A percentile compares a stretch with the other conserved stretches of the same genome.
phyloP scores from a whole-genome alignment of 2,329 filamentous ascomycete species.

The Fusarium nodosum region DNA sequence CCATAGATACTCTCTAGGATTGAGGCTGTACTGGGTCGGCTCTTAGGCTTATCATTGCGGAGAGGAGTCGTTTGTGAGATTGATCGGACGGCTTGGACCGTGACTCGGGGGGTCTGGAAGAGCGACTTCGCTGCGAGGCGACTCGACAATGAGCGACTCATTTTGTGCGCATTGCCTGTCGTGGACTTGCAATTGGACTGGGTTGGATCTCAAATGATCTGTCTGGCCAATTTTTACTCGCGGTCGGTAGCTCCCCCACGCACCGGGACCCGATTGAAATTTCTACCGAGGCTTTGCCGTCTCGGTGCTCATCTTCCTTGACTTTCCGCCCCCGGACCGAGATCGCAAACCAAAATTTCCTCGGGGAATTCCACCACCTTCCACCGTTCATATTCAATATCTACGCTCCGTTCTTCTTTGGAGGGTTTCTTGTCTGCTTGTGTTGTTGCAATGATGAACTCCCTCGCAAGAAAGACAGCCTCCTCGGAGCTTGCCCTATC shows the following conservation, averaged over 20 bases:
- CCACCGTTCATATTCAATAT: constrained; percentile 45
- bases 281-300: constrained; percentile 55
- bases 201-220: constrained; percentile 31
- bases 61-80: constrained; percentile 58
- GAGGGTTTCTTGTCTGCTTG: constrained; percentile 47
- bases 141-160: constrained; percentile 61
- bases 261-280: constrained; percentile 10
- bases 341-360: constrained; percentile 58
- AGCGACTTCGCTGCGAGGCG: constrained; percentile 60
- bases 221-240: constrained; percentile 48
- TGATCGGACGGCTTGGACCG: constrained; percentile 49
- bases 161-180: constrained; percentile 54
- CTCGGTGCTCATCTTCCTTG: constrained; percentile 52
- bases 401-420: constrained; percentile 50
- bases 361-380: constrained; percentile 51
- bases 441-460: constrained; percentile 60
- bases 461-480: constrained; percentile 60
- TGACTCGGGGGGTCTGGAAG: constrained; percentile 47
- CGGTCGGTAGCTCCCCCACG: constrained; percentile 24
- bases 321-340: constrained; percentile 54
- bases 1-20: constrained; percentile 56
- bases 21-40: constrained; percentile 48
- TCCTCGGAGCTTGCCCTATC: constrained; percentile 59
- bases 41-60: constrained; percentile 49
- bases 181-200: constrained; percentile 28